A percentile compares a stretch with the other conserved stretches of the same genome.
These are phyloP conservation scores for Aspergillus baeticus DNA, from an alignment of 495 filamentous ascomycete genomes.

Conservation along the genomic window DNA sequence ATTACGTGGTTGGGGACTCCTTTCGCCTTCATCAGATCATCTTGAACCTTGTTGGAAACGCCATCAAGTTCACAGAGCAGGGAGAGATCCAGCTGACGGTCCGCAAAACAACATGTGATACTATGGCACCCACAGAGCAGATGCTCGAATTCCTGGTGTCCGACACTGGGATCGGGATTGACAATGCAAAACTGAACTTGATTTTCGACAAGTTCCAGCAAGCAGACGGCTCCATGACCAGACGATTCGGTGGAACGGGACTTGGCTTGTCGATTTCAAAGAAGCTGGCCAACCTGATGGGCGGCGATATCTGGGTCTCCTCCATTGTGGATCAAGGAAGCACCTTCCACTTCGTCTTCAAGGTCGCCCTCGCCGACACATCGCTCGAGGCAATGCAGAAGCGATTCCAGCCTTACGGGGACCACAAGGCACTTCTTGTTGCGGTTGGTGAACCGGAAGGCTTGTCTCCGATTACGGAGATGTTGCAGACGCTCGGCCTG, in stretches of 20 bases:
- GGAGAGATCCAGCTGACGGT: constrained; percentile 96
- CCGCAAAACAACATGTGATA: constrained; percentile 63
- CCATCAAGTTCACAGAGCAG: constrained; percentile 94
- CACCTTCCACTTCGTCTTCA: constrained; percentile 96
- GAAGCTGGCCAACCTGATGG: constrained; percentile 93
- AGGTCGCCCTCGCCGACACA: constrained; percentile 80
- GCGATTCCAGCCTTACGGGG: constrained; percentile 83
- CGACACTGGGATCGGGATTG: constrained; percentile 97
- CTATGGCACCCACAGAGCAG: constrained; percentile 72
- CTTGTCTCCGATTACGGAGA: constrained; percentile 70
- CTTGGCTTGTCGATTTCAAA: constrained; percentile 96
- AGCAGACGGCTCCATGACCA: constrained; percentile 94
- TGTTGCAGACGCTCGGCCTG: constrained; percentile 77
- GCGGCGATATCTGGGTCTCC: constrained; percentile 95
- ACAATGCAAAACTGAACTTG: constrained; percentile 90
- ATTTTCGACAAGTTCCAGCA: constrained; percentile 99
- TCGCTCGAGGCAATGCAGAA: constrained; percentile 78
- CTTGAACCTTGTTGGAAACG: constrained; percentile 59
- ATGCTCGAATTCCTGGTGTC: constrained; percentile 95
- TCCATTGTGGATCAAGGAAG: constrained; percentile 91
- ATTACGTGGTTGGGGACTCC: constrained; percentile 95
- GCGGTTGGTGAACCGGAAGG: constrained; percentile 85
- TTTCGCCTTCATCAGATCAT: constrained; percentile 96
- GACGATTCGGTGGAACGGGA: constrained; percentile 95
- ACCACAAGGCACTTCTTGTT: constrained; percentile 87